phyloP scores from a whole-genome alignment of 2,329 filamentous ascomycete species.

The Calcarisporium arbuscula region DNA sequence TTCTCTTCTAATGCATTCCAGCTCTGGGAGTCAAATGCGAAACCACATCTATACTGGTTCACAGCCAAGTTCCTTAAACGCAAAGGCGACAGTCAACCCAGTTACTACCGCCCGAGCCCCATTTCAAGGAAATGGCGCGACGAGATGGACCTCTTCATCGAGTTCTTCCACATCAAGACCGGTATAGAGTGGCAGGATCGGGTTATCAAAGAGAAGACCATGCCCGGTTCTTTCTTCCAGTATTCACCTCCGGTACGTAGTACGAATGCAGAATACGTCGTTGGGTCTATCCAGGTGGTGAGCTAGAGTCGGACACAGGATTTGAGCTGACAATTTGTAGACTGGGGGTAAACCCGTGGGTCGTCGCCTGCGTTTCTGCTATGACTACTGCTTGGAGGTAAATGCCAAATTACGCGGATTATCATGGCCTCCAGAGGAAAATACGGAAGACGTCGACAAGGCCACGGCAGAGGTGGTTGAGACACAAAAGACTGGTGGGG shows the following conservation, averaged over 20 bases:
- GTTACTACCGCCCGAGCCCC: constrained; percentile 31
- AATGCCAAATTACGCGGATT: constrained; percentile 25
- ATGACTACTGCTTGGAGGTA: constrained; percentile 26
- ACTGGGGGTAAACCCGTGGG: constrained; percentile 32
- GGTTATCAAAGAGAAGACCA: constrained; percentile 27
- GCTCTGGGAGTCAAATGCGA: constrained; percentile 61
- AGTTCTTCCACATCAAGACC: constrained; percentile 53
- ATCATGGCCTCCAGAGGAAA: constrained; percentile 17
- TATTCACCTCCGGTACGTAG: constrained; percentile 39
- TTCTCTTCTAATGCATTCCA: constrained; percentile 23
- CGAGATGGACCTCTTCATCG: constrained; percentile 45
- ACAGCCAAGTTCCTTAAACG: constrained; percentile 44
- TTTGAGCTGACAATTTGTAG: constrained; percentile 23
- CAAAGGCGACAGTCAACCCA: constrained; percentile 28
- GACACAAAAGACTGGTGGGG: neutral
- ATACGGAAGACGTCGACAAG: neutral
- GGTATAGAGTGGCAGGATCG: constrained; percentile 55
- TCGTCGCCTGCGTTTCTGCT: constrained; percentile 22
- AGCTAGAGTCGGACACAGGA: too few species aligned
- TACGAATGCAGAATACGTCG: too few species aligned
- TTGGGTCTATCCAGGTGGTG: too few species aligned
- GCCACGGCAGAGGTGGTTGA: neutral
- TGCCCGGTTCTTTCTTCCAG: constrained; percentile 27
- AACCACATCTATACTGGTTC: constrained; percentile 55
- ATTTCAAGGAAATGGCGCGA: constrained; percentile 30